Conservation (phyloP, 1,284 basidiomycete species). For the Rhodofomes roseus region DNA sequence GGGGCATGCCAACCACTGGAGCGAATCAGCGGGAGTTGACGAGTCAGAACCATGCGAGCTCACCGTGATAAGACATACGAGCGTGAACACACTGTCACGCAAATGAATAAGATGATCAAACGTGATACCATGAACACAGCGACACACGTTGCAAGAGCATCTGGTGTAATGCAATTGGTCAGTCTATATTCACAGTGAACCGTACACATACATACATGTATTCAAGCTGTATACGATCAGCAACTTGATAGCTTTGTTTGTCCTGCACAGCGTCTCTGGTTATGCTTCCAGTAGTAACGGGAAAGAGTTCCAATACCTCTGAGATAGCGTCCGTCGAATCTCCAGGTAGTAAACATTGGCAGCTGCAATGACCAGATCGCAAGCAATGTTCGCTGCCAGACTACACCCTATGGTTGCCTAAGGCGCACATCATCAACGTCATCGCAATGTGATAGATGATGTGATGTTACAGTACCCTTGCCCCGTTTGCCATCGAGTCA, state of each 20-base stretch:
- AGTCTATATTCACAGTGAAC: background rate
- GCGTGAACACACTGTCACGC: background rate
- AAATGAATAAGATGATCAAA: background rate
- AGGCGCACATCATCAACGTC: background rate
- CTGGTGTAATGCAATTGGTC: background rate
- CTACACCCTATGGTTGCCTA: background rate
- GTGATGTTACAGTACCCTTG: background rate
- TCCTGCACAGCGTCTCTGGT: background rate
- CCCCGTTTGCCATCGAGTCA: background rate
- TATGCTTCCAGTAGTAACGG: no score
- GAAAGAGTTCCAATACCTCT: background rate
- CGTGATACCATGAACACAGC: no score
- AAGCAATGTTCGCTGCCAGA: background rate
- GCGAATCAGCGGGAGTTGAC: background rate
- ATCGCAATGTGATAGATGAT: background rate
- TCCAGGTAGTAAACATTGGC: background rate
- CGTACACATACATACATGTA: background rate
- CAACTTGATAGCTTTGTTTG: background rate
- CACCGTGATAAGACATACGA: background rate
- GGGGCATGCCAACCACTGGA: background rate
- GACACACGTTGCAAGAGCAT: background rate
- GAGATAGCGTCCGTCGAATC: background rate
- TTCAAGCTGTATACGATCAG: background rate
- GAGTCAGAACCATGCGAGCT: background rate
- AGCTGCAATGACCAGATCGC: background rate